Evolutionary conservation across 768 basidiomycete species (phyloP), one percentile per base, ranked within the genome.

Genomic region (Hysterangium stoloniferum): DNA sequence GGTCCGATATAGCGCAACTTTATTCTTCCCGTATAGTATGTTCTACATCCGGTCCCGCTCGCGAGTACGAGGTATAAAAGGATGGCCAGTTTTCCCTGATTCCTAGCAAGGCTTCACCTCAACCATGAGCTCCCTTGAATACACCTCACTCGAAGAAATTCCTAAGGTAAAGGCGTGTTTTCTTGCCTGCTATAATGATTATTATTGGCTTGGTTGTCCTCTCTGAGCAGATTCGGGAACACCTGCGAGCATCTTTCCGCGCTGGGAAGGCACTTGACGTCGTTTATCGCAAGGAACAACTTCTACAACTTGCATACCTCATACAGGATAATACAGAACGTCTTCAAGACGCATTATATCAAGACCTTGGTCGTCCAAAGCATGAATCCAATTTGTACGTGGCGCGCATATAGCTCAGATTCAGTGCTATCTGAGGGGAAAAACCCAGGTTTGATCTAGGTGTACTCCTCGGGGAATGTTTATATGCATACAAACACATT

Each of bases 371-470:
- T 4, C 72, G 86, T 40, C 82, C 80, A 0, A 36, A 64, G 2
- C 58, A 79, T 8, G 89, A 93, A 62, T 67, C 70, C 3, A 65
- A 75, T 46, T 71, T 86, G 68, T 75, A 24, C 54, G 73, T 61
- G n/a, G n/a, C n/a, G n/a, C n/a, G n/a, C n/a, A n/a, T n/a, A n/a
- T n/a, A n/a, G n/a, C n/a, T n/a, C n/a, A n/a, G n/a, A n/a, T n/a
- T n/a, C n/a, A n/a, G n/a, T n/a, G n/a, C n/a, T n/a, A n/a, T n/a
- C n/a, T n/a, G n/a, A n/a, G n/a, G n/a, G n/a, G n/a, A n/a, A n/a
- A n/a, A n/a, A n/a, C n/a, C n/a, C n/a, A 88, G 86, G 59, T 68
- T 83, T 9, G 90, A 92, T 58, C 70, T 85, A 44, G 63, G 67
- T 35, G 58, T 73, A 4, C 69, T 72, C 13, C 68, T 84, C n/a